Conservation (phyloP, 139 green algal species). For the Edaphochlamys debaryana region DNA sequence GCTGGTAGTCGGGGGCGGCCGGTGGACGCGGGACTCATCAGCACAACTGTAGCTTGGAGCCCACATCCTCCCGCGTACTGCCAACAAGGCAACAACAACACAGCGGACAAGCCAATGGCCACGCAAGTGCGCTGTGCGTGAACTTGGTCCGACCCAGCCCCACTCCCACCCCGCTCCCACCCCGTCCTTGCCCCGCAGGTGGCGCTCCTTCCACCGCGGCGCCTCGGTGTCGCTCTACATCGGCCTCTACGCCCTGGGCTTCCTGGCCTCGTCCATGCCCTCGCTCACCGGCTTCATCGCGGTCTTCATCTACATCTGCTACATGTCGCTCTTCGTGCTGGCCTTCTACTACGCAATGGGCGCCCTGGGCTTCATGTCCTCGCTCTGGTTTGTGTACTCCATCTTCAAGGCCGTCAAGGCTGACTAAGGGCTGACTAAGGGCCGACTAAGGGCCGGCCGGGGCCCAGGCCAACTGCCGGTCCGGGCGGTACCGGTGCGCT, state of each 20-base stretch:
- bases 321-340: conserved; percentile 85
- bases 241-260: conserved; percentile 71
- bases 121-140: too few species aligned
- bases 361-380: conserved; percentile 82
- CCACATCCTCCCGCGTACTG: too few species aligned
- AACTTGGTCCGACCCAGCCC: too few species aligned
- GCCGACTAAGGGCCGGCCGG: neutral
- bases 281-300: conserved; percentile 77
- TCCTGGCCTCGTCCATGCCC: conserved; percentile 79
- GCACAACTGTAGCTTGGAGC: too few species aligned
- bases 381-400: conserved; percentile 59
- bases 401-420: conserved; percentile 73
- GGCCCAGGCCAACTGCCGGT: too few species aligned
- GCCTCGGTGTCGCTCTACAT: conserved; percentile 80
- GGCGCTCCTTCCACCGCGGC: conserved; percentile 87
- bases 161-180: too few species aligned
- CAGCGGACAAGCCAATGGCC: too few species aligned
- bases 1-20: too few species aligned
- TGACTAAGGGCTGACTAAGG: conserved; percentile 48
- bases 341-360: conserved; percentile 86
- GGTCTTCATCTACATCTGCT: conserved; percentile 87
- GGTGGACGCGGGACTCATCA: too few species aligned
- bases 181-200: conserved; percentile 54
- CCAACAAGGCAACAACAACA: too few species aligned
- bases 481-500: too few species aligned